A percentile compares a stretch with the other conserved stretches of the same genome.
Conservation (phyloP, 352 stramenopile species). For the Pythium scleroteichum region DNA sequence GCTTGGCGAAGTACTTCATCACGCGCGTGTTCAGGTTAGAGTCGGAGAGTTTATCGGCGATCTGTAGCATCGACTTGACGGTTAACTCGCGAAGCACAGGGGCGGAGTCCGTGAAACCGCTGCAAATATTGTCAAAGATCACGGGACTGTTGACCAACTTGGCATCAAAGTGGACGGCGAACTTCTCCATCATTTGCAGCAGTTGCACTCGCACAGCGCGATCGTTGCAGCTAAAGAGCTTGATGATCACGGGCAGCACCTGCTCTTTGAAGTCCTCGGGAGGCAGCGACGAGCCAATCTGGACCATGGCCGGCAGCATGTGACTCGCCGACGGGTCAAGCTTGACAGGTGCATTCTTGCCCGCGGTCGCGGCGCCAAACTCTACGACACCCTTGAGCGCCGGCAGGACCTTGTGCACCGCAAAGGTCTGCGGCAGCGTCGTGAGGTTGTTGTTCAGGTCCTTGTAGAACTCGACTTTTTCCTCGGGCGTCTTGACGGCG, state of each 20-base stretch:
- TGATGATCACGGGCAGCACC: conserved; percentile 87
- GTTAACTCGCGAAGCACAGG: conserved; percentile 89
- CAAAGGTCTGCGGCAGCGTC: conserved; percentile 68
- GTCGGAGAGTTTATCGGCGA: conserved; percentile 89
- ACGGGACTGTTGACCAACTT: conserved; percentile 90
- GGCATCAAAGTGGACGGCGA: conserved; percentile 86
- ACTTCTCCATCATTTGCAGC: conserved; percentile 91
- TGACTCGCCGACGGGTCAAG: conserved; percentile 85
- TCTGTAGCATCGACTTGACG: conserved; percentile 91
- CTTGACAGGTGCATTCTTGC: conserved; percentile 66
- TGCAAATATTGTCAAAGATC: conserved; percentile 91
- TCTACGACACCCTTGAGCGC: conserved; percentile 83
- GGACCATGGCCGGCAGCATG: conserved; percentile 87
- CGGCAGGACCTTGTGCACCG: conserved; percentile 87
- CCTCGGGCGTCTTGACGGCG: conserved; percentile 90
- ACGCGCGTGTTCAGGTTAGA: conserved; percentile 91
- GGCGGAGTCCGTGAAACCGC: conserved; percentile 89
- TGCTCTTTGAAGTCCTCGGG: conserved; percentile 86
- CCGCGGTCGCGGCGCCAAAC: conserved; percentile 57
- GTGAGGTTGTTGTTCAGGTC: conserved; percentile 79
- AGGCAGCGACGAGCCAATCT: conserved; percentile 78
- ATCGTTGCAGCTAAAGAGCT: conserved; percentile 92
- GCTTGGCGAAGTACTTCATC: conserved; percentile 92
- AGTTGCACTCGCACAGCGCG: conserved; percentile 88
- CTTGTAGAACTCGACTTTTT: conserved; percentile 95